Percentiles rank a stretch among this genome's conserved stretches.
These are phyloP conservation scores for Neopestalotiopsis clavispora DNA, from an alignment of 2,329 filamentous ascomycete genomes.

Conservation along the genomic window DNA sequence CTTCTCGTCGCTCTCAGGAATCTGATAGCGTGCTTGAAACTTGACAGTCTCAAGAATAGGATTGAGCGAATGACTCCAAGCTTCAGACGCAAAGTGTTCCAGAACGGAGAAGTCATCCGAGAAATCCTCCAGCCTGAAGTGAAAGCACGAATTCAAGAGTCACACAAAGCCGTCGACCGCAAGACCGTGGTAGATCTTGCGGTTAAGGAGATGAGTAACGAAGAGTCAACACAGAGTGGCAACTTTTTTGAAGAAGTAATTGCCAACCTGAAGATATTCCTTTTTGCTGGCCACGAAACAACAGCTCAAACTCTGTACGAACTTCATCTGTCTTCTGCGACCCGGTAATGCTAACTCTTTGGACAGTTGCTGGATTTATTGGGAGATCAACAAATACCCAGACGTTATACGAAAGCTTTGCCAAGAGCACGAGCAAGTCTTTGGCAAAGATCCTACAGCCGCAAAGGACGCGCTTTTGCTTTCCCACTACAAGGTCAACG, in stretches of 20 bases:
- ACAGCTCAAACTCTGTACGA: slow-evolving; percentile 23
- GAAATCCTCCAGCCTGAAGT: slow-evolving; percentile 17
- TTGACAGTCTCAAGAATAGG: slow-evolving; percentile 14
- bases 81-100: slow-evolving; percentile 10
- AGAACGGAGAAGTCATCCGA: neutral
- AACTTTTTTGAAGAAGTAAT: slow-evolving; percentile 18
- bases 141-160: neutral
- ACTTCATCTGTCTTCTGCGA: neutral
- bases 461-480: neutral
- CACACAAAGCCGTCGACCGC: neutral
- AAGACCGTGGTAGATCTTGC: slow-evolving; percentile 20
- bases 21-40: slow-evolving; percentile 11
- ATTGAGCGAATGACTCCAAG: slow-evolving; percentile 18
- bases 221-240: neutral
- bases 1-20: slow-evolving; percentile 5
- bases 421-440: slow-evolving; percentile 1
- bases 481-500: neutral
- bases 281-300: slow-evolving; percentile 22
- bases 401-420: neutral
- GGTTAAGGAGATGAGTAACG: neutral
- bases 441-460: neutral
- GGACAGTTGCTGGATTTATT: slow-evolving; percentile 22
- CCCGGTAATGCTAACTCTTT: neutral
- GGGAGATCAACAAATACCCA: slow-evolving; percentile 18
- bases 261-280: slow-evolving; percentile 20